Conservation (phyloP, 176 grass and related monocot species). For the Raddia distichophylla region DNA sequence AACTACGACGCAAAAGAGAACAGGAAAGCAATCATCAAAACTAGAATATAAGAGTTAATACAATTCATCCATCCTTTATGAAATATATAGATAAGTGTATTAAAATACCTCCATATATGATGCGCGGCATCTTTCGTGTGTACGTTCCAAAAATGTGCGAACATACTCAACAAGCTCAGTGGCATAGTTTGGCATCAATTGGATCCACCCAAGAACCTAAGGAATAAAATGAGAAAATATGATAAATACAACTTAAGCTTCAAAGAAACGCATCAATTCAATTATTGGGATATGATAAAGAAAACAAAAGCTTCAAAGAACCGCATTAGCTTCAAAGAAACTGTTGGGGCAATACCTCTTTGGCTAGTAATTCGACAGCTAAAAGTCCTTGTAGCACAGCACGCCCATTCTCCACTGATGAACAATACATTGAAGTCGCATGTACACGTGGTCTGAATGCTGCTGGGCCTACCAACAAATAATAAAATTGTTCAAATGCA, state of each 20-base stretch:
- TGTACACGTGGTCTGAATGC: constrained; percentile 89
- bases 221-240: constrained; percentile 29
- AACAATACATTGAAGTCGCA: constrained; percentile 71
- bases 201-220: constrained; percentile 92
- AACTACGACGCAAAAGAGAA: constrained; percentile 5
- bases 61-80: neutral
- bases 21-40: neutral
- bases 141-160: constrained; percentile 91
- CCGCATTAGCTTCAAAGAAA: constrained; percentile 1
- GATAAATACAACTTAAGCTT: constrained; percentile 44
- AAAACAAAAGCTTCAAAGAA: constrained; percentile 41
- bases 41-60: neutral
- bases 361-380: constrained; percentile 75
- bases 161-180: constrained; percentile 95
- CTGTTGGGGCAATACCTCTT: constrained; percentile 60
- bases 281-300: neutral
- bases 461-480: constrained; percentile 72
- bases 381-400: constrained; percentile 92
- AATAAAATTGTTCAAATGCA: constrained; percentile 20
- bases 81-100: constrained; percentile 24
- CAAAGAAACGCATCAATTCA: constrained; percentile 20
- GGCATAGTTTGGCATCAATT: constrained; percentile 94
- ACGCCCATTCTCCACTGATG: constrained; percentile 76
- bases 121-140: constrained; percentile 90
- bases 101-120: constrained; percentile 92